Conservation (phyloP, 192 early-diverging fungal species). For the Mortierella antarctica region DNA sequence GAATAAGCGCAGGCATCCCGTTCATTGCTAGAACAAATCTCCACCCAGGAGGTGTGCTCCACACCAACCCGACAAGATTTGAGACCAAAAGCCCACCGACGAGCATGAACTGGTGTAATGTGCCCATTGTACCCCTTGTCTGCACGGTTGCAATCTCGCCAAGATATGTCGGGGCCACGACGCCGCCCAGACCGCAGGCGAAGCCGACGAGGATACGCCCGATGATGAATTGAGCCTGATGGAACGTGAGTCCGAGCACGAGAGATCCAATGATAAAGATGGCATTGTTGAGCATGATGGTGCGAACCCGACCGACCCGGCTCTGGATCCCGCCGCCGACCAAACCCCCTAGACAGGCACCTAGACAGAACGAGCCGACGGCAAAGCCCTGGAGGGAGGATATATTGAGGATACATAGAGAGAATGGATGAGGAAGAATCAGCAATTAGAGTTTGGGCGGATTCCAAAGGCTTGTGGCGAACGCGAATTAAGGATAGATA, state of each 20-base stretch:
- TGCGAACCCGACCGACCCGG: constrained; percentile 60
- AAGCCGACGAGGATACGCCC: constrained; percentile 81
- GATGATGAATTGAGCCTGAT: constrained; percentile 68
- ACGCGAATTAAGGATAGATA: too few relatives aligned
- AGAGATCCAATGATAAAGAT: constrained; percentile 71
- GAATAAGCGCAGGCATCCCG: constrained; percentile 68
- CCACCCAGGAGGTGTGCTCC: constrained; percentile 75
- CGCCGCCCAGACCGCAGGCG: constrained; percentile 72
- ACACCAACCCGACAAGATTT: constrained; percentile 69
- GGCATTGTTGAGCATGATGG: constrained; percentile 71
- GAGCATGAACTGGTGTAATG: constrained; percentile 78
- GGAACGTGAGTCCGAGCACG: constrained; percentile 68
- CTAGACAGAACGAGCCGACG: constrained; percentile 56
- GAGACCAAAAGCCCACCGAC: constrained; percentile 80
- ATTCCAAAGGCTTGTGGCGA: too few relatives aligned
- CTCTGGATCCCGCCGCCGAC: constrained; percentile 58
- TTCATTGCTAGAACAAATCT: constrained; percentile 74
- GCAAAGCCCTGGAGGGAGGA: constrained; percentile 51
- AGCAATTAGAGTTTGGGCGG: too few relatives aligned
- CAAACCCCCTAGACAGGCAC: constrained; percentile 68
- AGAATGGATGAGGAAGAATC: background rate
- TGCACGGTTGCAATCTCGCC: constrained; percentile 79
- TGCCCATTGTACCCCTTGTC: constrained; percentile 75
- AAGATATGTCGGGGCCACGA: constrained; percentile 72
- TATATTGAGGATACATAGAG: background rate